Conservation (phyloP, 23 red algal genomes). For the Chondrus crispus region DNA sequence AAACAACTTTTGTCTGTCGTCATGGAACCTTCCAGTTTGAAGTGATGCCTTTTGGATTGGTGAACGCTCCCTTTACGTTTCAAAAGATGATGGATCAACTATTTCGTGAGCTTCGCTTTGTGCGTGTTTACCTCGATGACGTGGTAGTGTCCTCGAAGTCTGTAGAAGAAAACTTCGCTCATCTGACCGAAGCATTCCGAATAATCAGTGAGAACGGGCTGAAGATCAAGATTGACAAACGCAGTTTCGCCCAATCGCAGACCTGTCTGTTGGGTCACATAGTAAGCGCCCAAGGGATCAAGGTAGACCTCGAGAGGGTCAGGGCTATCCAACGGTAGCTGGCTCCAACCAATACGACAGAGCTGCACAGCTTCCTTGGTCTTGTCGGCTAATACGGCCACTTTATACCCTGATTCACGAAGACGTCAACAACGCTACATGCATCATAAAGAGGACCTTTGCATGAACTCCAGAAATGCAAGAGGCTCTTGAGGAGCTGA, state of each 20-base stretch:
- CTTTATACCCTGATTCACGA: not conserved
- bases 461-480: not conserved
- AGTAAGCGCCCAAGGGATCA: not conserved
- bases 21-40: constrained; percentile 14
- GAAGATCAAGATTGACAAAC: not conserved
- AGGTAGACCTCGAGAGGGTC: not conserved
- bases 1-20: not conserved
- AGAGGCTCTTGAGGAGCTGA: not conserved
- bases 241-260: not conserved
- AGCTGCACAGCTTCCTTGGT: not conserved
- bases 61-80: constrained; percentile 20
- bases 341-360: not conserved
- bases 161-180: not conserved
- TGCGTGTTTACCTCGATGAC: not conserved
- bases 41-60: constrained; percentile 39
- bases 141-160: not conserved
- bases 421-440: not conserved
- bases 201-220: not conserved
- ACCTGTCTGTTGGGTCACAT: not conserved
- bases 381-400: constrained; percentile 2
- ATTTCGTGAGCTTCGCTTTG: not conserved
- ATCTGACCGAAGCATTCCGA: not conserved
- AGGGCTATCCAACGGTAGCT: not conserved
- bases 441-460: not conserved
- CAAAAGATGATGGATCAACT: constrained; percentile 2